These are phyloP conservation scores for Aquilaria sinensis DNA, from an alignment of 345 rosid species.

Conservation along the genomic window DNA sequence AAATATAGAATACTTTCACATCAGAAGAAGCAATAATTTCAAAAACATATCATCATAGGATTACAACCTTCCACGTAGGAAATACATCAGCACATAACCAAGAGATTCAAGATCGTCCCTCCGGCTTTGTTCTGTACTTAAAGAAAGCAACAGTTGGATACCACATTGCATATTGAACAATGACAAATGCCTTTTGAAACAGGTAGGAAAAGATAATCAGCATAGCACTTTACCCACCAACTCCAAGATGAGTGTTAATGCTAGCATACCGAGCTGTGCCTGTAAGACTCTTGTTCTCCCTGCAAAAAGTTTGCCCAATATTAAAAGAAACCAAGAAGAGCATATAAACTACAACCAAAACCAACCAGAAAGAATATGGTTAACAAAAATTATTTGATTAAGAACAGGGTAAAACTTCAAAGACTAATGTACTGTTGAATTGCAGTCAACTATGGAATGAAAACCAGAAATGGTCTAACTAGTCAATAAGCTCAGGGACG, in stretches of 20 bases:
- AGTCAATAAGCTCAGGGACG: too few relatives aligned
- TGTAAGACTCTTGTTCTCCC: conserved; percentile 90
- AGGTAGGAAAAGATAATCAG: conserved; percentile 6
- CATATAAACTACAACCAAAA: too few relatives aligned
- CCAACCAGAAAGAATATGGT: too few relatives aligned
- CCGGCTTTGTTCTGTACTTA: conserved; percentile 77
- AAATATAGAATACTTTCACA: too few relatives aligned
- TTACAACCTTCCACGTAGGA: conserved; percentile 75
- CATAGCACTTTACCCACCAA: conserved; percentile 36
- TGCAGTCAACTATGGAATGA: too few relatives aligned
- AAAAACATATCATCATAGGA: neutral
- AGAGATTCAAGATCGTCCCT: conserved; percentile 96
- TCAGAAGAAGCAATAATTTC: too few relatives aligned
- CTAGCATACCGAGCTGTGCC: conserved; percentile 97
- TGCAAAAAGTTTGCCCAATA: too few relatives aligned
- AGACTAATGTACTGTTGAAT: too few relatives aligned
- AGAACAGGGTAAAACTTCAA: too few relatives aligned
- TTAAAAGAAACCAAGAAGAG: too few relatives aligned
- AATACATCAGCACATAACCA: conserved; percentile 91
- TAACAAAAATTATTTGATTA: too few relatives aligned
- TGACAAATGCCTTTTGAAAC: neutral
- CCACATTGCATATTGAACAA: neutral
- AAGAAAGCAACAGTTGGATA: conserved; percentile 10
- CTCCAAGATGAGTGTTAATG: conserved; percentile 95
- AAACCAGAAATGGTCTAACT: too few relatives aligned